Base-by-base conservation (phyloP, 495 filamentous ascomycete species). In the Eremomyces bilateralis region DNA sequence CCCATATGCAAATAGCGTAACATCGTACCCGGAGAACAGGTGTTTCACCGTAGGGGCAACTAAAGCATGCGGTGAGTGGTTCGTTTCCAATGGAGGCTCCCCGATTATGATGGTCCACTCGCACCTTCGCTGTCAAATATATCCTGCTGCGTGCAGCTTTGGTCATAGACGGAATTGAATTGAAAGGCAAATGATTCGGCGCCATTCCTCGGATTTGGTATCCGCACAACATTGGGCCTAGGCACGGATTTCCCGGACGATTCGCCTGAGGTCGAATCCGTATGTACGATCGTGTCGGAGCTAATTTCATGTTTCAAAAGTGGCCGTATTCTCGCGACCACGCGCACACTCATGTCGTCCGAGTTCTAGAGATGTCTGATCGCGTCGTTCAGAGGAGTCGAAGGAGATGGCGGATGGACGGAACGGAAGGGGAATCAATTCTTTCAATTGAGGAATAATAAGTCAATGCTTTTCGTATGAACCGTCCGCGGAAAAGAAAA, bases 1-100 rank as follows among this genome's bases (percentile, higher is more conserved):
- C 25, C 88, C 88, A 46, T 97, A 94, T 25, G 88, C 85, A 49
- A 97, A 97, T 33, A 95, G 65, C 1, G 83, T 93, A 18, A 91
- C 73, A 53, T 97, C 88, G 43, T 82, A 73, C 34, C 88, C 88
- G 51, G 80, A 75, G 59, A 97, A 93, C 3, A 97, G 69, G 36
- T 91, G 75, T 45, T 92, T 93, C 21, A 92, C 60, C 22, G 79
- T 76, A 0, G 76, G 72, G 3, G 70, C 54, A n/a, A 80, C 73
- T 78, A 37, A 33, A 20, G 3, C 10, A 20, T 30, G 16, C 21
- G 4, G 4, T 40, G 16, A 15, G 18, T 12, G 8, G 6, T 17
- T 11, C 13, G 15, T 13, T 28, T 28, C 13, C 24, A 28, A 28
- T 8, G 13, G 8, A 28, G 13, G 13, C 8, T 31, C 17, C 13